Evolutionary conservation across 495 filamentous ascomycete genomes (phyloP).

Genomic region (Tuber borchii): DNA sequence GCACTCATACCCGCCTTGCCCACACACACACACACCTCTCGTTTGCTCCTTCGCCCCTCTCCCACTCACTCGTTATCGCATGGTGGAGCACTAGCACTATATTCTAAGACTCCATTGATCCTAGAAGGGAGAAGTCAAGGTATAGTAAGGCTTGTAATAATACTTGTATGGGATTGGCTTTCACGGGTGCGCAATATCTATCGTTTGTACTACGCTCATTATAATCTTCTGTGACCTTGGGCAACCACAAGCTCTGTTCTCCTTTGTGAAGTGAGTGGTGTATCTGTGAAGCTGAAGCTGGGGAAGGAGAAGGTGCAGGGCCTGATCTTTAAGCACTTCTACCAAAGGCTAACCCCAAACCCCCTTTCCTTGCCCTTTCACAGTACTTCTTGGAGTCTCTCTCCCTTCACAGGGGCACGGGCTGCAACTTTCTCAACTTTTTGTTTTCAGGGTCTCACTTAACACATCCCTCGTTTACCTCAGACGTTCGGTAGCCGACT

Average conservation of each 20-base stretch:
- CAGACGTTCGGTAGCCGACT: neutral
- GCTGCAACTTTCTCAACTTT: slow-evolving; percentile 1
- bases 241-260: neutral
- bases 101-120: neutral
- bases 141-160: neutral
- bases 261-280: neutral
- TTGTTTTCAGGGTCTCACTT: slow-evolving; percentile 26
- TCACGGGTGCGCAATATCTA: neutral
- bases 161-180: neutral
- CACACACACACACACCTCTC: neutral
- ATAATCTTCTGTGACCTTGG: neutral
- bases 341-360: neutral
- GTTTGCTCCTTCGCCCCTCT: slow-evolving; percentile 17
- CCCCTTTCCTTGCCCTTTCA: neutral
- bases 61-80: neutral
- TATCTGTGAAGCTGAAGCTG: neutral
- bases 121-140: neutral
- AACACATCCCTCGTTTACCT: slow-evolving; percentile 1
- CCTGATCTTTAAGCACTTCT: neutral
- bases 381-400: neutral
- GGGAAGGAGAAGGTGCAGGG: neutral
- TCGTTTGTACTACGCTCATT: neutral
- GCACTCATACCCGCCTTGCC: slow-evolving; percentile 11
- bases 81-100: neutral
- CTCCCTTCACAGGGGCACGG: neutral